Percentiles rank a stretch among this genome's conserved stretches.
phyloP scores from a whole-genome alignment of 441 rosid genomes.

The Geranium incanum region DNA sequence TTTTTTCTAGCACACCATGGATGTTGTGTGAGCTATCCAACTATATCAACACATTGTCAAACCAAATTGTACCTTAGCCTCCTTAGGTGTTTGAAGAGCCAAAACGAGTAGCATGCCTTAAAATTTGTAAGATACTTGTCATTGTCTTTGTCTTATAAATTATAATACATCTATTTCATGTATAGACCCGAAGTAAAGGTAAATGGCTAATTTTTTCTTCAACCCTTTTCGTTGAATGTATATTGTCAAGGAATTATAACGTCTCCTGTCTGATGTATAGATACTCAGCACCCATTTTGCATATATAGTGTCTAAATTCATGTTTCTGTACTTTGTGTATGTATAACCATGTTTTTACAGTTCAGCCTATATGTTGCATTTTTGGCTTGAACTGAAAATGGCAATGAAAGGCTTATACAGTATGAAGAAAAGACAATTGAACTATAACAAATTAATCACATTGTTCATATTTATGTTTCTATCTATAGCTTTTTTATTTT shows the following conservation, averaged over 20 bases:
- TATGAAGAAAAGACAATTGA: neutral
- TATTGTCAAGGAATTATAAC: neutral
- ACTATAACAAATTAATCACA: too few species aligned
- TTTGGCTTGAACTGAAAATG: neutral
- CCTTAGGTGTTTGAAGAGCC: neutral
- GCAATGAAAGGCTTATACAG: neutral
- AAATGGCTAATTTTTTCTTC: neutral
- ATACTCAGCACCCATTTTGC: neutral
- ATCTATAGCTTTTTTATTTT: neutral
- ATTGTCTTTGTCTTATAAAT: neutral
- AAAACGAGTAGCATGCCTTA: neutral
- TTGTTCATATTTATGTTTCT: neutral
- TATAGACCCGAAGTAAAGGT: neutral
- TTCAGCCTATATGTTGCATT: neutral
- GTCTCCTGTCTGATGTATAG: neutral
- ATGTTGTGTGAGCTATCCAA: neutral
- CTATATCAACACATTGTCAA: neutral
- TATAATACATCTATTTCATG: neutral
- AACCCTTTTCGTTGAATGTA: neutral
- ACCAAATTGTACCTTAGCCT: neutral
- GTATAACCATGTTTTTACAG: neutral
- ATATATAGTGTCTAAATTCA: neutral
- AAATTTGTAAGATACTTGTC: neutral
- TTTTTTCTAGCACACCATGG: constrained; percentile 1
- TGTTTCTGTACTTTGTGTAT: neutral